Percentiles rank a stretch among this genome's conserved stretches.
phyloP scores from a whole-genome alignment of 2,329 filamentous ascomycete species.

The Colletotrichum camelliae region DNA sequence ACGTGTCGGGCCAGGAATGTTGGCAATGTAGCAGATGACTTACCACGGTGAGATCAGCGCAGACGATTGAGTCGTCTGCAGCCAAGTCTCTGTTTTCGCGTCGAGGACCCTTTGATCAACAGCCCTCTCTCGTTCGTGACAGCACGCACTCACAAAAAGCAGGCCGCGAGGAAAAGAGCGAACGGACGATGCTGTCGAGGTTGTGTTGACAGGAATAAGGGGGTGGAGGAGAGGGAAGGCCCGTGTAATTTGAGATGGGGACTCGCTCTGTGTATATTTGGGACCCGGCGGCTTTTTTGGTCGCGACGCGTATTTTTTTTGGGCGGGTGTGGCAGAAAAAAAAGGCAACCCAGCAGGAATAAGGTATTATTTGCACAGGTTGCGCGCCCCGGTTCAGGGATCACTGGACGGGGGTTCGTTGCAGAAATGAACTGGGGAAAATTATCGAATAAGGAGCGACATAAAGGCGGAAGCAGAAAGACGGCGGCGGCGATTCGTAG shows the following conservation, averaged over 20 bases:
- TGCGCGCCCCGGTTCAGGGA: conserved; percentile 8
- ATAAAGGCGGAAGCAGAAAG: conserved; percentile 13
- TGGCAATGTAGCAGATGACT: conserved; percentile 30
- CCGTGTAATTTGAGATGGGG: conserved; percentile 20
- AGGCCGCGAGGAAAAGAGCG: conserved; percentile 4
- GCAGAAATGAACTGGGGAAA: conserved; percentile 12
- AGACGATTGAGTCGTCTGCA: conserved; percentile 66
- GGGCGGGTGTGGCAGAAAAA: not conserved
- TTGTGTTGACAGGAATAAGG: conserved; percentile 22
- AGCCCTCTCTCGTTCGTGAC: conserved; percentile 12
- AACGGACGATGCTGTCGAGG: conserved; percentile 15
- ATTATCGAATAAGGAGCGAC: conserved; percentile 25
- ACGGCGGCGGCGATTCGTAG: not conserved
- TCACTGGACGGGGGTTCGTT: conserved; percentile 9
- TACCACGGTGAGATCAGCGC: conserved; percentile 65
- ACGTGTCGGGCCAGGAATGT: not conserved
- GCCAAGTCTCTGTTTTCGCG: conserved; percentile 55
- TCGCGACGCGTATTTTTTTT: conserved; percentile 15
- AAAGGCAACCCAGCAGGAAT: conserved; percentile 6
- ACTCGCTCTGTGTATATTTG: conserved; percentile 7
- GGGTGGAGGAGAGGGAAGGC: conserved; percentile 16
- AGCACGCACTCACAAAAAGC: conserved; percentile 1
- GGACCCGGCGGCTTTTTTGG: conserved; percentile 9
- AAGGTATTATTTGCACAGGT: conserved; percentile 18
- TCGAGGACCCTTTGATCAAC: conserved; percentile 24